phyloP scores from a whole-genome alignment of 768 basidiomycete genomes.

The Pisolithus microcarpus region DNA sequence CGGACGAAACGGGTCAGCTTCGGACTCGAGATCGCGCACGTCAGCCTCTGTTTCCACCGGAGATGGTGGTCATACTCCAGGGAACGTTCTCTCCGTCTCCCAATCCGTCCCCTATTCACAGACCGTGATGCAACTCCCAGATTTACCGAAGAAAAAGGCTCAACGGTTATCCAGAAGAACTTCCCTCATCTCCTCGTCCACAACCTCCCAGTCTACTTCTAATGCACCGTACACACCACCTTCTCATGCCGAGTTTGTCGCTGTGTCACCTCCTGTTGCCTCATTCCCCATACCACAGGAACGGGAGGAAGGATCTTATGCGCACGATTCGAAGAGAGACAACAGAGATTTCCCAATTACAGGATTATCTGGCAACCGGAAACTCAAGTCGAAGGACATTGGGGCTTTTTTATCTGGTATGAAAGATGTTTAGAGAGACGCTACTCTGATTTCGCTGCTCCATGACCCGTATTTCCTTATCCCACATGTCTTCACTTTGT shows the following conservation, averaged over 20 bases:
- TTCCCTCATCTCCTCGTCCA: slow-evolving; percentile 33
- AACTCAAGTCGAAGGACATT: slow-evolving; percentile 31
- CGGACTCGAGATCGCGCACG: slow-evolving; percentile 57
- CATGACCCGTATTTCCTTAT: background rate
- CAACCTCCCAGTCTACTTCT: slow-evolving; percentile 42
- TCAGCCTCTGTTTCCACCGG: slow-evolving; percentile 40
- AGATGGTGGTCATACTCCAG: slow-evolving; percentile 16
- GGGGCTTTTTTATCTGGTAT: slow-evolving; percentile 36
- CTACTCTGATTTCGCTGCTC: background rate
- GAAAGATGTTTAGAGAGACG: slow-evolving; percentile 23
- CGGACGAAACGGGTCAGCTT: slow-evolving; percentile 34
- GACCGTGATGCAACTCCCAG: slow-evolving; percentile 21
- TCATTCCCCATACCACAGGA: slow-evolving; percentile 24
- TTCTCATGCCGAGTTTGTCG: slow-evolving; percentile 34
- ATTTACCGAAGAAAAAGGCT: slow-evolving; percentile 12
- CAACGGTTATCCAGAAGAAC: slow-evolving; percentile 22
- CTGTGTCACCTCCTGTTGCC: slow-evolving; percentile 17
- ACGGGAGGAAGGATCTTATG: slow-evolving; percentile 21
- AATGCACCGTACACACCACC: slow-evolving; percentile 31
- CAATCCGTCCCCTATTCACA: slow-evolving; percentile 22
- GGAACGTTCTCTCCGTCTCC: slow-evolving; percentile 20
- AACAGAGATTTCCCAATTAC: slow-evolving; percentile 30
- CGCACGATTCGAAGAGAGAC: slow-evolving; percentile 23
- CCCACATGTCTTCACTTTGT: background rate
- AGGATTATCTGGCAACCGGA: slow-evolving; percentile 28